Base-by-base conservation (phyloP, 768 basidiomycete species). In the Calocybe indica region DNA sequence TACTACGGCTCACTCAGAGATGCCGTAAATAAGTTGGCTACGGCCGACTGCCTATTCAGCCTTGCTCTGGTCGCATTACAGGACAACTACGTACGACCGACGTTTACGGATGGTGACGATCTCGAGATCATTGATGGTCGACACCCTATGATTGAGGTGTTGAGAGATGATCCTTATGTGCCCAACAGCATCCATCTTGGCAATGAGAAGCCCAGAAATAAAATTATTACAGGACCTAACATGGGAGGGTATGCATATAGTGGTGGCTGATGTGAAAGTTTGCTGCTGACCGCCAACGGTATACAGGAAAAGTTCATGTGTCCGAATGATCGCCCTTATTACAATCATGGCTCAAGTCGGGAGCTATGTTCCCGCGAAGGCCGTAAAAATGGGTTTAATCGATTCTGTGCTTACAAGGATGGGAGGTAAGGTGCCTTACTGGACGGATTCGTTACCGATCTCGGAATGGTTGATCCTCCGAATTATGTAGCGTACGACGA, bases 321-420 rank as follows among this genome's bases (percentile, higher is more conserved):
- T 92, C 14, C 70, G 88, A 32, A 88, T 86, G 82, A 73, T 85
- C 28, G 87, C 85, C 10, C 71, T 92, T 43, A 82, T 88, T 49
- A 79, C 75, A 5, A 76, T 89, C 12, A 85, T 85, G 87, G 87
- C 90, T 1, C 93, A 97, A 60, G 82, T 96, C n/a, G 95, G 95
- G 8, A 87, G 83, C 11, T 95, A 90, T 58, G 91, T 97, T 2
- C 95, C 95, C 12, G 92, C 92, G 1, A 64, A 67, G 10, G 75
- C 80, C 0, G 85, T 88, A 41, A 85, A 67, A 53, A 66, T 95
- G 38, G 81, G 86, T n/a, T 68, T 94, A 44, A 73, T 92, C 43
- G 93, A 97, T 57, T 82, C 84, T 0, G 80, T 97, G 13, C 73
- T 88, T 15, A 94, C 92, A 2, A 75, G 94, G 43, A 94, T 94